Conservation (phyloP, 2,329 filamentous ascomycete species). For the Aspergillus spinulosporus region DNA sequence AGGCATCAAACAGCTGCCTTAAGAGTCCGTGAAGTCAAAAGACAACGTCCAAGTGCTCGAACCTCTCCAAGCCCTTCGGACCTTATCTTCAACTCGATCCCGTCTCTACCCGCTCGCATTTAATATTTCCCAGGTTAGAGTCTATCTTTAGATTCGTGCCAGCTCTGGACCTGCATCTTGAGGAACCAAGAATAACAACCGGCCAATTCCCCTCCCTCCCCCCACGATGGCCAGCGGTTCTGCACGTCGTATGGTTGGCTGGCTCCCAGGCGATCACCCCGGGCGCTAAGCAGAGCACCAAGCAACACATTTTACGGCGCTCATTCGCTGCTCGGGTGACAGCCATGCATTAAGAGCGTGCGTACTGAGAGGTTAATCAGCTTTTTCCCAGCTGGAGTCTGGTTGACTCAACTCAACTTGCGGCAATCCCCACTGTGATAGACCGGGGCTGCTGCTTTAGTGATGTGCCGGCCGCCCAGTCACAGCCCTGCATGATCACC, state of each 20-base stretch:
- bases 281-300: constrained; percentile 32
- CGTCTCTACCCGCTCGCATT: neutral
- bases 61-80: neutral
- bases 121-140: neutral
- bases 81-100: neutral
- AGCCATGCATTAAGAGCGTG: constrained; percentile 21
- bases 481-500: constrained; percentile 16
- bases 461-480: constrained; percentile 28
- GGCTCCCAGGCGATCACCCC: constrained; percentile 25
- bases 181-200: neutral
- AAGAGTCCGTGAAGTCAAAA: too few relatives aligned
- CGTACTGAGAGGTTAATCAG: constrained; percentile 12
- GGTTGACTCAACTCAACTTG: constrained; percentile 4
- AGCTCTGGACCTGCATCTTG: neutral
- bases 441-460: constrained; percentile 27
- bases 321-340: constrained; percentile 24
- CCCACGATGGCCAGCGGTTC: constrained; percentile 29
- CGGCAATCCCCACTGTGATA: constrained; percentile 35
- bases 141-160: constrained; percentile 15
- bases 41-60: too few relatives aligned
- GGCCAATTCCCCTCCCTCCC: neutral
- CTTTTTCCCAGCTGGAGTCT: constrained; percentile 12
- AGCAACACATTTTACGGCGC: constrained; percentile 21
- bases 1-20: too few relatives aligned
- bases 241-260: constrained; percentile 31